These are phyloP conservation scores for Myriosclerotinia duriaeana DNA, from an alignment of 2,329 filamentous ascomycete genomes.

Conservation along the genomic window DNA sequence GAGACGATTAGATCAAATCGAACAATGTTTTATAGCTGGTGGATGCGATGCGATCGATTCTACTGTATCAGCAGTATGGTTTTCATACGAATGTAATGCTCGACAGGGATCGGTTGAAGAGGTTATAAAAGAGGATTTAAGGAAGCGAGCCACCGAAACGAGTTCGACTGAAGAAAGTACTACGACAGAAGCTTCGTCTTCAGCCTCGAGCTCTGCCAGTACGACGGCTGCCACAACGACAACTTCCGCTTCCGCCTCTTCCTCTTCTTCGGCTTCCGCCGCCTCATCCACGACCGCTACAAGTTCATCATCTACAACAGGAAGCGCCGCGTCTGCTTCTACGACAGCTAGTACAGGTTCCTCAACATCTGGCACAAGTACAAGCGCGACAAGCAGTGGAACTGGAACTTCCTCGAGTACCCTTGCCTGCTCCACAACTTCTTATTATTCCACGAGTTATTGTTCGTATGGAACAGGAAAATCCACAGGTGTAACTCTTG, in stretches of 20 bases:
- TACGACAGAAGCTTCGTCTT: not conserved
- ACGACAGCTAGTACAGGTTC: constrained; percentile 13
- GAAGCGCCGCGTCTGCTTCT: not conserved
- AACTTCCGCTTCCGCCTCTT: not conserved
- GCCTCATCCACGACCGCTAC: constrained; percentile 14
- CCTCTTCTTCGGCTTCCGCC: constrained; percentile 6
- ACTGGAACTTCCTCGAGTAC: constrained; percentile 1
- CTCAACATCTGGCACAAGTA: constrained; percentile 8
- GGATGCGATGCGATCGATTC: constrained; percentile 34
- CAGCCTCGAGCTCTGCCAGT: not conserved
- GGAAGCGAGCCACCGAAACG: constrained; percentile 24
- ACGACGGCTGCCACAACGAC: constrained; percentile 15
- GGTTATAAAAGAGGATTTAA: constrained; percentile 28
- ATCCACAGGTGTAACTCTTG: constrained; percentile 19
- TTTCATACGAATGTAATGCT: constrained; percentile 29
- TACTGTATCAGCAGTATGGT: constrained; percentile 29
- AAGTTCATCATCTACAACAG: constrained; percentile 1
- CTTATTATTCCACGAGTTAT: constrained; percentile 8
- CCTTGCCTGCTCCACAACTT: constrained; percentile 19
- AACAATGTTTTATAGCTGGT: constrained; percentile 31
- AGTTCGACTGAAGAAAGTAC: constrained; percentile 7
- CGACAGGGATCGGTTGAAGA: constrained; percentile 12
- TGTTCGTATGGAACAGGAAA: constrained; percentile 22
- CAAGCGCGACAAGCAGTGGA: not conserved
- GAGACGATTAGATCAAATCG: constrained; percentile 28